Evolutionary conservation across 331 rosid genomes (phyloP), one percentile per base, ranked within the genome.

Genomic region (Rhamnella rubrinervis): DNA sequence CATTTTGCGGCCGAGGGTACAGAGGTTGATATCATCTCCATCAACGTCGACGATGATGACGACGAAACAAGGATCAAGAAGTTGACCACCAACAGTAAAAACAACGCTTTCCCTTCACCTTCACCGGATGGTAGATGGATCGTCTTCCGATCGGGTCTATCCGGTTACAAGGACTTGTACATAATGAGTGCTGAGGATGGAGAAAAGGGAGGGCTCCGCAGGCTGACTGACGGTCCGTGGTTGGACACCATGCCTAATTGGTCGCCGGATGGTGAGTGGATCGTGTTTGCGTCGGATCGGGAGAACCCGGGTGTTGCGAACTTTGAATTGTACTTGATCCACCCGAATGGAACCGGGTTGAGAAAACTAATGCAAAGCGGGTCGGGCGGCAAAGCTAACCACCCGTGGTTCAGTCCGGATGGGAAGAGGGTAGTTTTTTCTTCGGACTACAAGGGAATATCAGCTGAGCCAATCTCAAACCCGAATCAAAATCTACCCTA

Each of bases 211-310:
- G 84, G 75, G 52, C 77, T 90, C 2, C 66, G 47, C 0, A 75
- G 88, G 66, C 70, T 93, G 4, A 93, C 98, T 0, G 79, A 79
- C 49, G 97, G 98, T 0, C 70, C 78, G 0, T 93, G 98, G 97
- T 77, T 84, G 0, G 98, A 93, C 70, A 93, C 97, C 0, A 93
- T 93, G 98, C 85, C 92, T 20, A 85, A 59, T 52, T 93, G 98
- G 97, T 90, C 97, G 2, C 97, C 98, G 0, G 78, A 84, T 55
- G 97, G 97, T 3, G 85, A 93, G 2, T 93, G 90, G 95, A 90
- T 93, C 0, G 96, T 89, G 9, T 93, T 93, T 44, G 81, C 95
- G 0, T 88, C 97, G 52, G 93, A 90, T 57, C 77, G 96, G 7
- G 85, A 82, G 7, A 59, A 68, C 50, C 96, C 98, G 1, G 92